Evolutionary conservation across 768 basidiomycete genomes (phyloP), one percentile per base, ranked within the genome.

Genomic region (Boletus eberwhitei): DNA sequence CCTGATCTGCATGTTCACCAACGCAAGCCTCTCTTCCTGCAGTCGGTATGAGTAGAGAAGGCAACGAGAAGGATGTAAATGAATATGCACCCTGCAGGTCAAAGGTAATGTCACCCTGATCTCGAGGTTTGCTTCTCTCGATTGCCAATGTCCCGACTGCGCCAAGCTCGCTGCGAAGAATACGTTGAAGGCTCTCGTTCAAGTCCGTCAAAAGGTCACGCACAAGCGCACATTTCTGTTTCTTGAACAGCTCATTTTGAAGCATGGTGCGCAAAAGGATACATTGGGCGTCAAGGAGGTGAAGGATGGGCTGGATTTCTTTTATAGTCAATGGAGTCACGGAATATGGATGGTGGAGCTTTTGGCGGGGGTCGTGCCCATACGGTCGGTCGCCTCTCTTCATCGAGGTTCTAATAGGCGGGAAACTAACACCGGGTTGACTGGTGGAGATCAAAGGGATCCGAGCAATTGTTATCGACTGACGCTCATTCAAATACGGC

Each of bases 141-240:
- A n/a, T n/a, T n/a, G n/a, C 1, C 97, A 99, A 75, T 99, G 97
- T 71, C 86, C 93, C 0, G 92, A 94, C 60, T 99, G 97, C 66
- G 79, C 96, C 1, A 87, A 84, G 63, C 82, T 98, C 5, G 97
- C 97, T 0, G 97, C 97, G 3, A 99, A 98, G 75, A 98, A 98
- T 69, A 98, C 95, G 0, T 98, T 96, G 97, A 94, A 93, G 67
- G 93, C 96, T 2, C 79, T 93, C 36, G 95, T 99, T 2, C 97
- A 98, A 77, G 93, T 98, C 19, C 87, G 97, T 43, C 97, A 99
- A 70, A 98, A 99, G 73, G 97, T 98, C 40, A 80, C 93, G 5
- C 97, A 99, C 71, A 99, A 99, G 74, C 86, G 97, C 53, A 98
- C 97, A 1, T 99, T 99, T 77, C 73, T 99, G 63, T 99, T 87